Evolutionary conservation across 352 stramenopile genomes (phyloP).

Genomic region (Phytophthora hibernalis): DNA sequence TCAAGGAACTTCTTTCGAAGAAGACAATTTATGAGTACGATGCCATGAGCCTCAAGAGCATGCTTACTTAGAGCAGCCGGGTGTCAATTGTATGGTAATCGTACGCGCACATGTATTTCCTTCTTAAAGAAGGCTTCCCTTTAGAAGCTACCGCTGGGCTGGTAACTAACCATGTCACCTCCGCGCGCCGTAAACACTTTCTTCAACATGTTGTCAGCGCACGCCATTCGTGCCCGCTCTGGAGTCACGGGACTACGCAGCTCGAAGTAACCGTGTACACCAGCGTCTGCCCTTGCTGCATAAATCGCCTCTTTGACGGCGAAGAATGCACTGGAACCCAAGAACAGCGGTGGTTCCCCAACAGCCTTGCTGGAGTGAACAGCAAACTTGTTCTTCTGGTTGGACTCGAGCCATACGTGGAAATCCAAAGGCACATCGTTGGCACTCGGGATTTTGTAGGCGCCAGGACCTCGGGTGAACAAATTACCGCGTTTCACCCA

Average conservation of each 20-base stretch:
- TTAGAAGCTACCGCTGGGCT: constrained; percentile 73
- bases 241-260: constrained; percentile 82
- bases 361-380: constrained; percentile 97
- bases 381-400: constrained; percentile 94
- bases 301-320: constrained; percentile 96
- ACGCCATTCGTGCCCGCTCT: constrained; percentile 88
- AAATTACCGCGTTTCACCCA: constrained; percentile 93
- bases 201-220: constrained; percentile 65
- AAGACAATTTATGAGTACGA: constrained; percentile 18
- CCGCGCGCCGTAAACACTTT: constrained; percentile 74
- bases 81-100: constrained; percentile 15
- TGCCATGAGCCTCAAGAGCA: not conserved
- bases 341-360: constrained; percentile 96
- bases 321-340: constrained; percentile 95
- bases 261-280: constrained; percentile 69
- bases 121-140: constrained; percentile 3
- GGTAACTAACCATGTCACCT: constrained; percentile 67
- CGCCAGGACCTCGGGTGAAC: constrained; percentile 95
- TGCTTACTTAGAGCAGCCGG: constrained; percentile 1
- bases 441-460: constrained; percentile 97
- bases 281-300: constrained; percentile 74
- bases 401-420: constrained; percentile 94
- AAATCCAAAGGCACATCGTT: constrained; percentile 97
- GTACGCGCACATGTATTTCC: constrained; percentile 14
- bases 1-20: not conserved